Evolutionary conservation across 345 rosid genomes (phyloP), one percentile per base, ranked within the genome.

Genomic region (Luvunga scandens): DNA sequence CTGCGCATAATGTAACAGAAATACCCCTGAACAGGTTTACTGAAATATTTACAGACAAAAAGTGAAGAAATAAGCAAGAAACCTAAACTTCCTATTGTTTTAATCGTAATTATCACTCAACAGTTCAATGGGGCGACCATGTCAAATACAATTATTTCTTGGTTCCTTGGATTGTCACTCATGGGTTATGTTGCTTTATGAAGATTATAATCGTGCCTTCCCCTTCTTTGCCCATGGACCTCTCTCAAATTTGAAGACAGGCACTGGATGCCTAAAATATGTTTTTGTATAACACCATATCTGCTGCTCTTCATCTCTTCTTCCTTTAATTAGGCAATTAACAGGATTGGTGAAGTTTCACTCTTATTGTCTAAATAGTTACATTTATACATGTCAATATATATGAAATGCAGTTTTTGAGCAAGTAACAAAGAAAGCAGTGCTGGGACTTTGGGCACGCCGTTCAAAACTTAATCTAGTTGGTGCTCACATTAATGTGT

Each of bases 401-500:
- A 70, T 67, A 27, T 81, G 77, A 50, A 69, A 73, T 81, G 78
- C 85, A 96, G 98, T 88, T 85, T 96, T 89, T 83, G 99, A 96
- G 84, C 93, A 94, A 92, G 97, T 96, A 81, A 93, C 99, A 7
- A 94, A 92, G 87, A 91, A 92, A 85, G 91, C 98, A 7, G 98
- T 96, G 65, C 87, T 86, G 79, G 99, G 97, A 77, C 81, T 96
- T 69, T 96, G 99, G 99, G 94, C 97, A 18, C 91, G 98, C 65
- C 97, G 98, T 81, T 96, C 98, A 83, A 94, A 79, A 81, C 91
- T 96, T 67, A 87, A 91, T 87, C 86, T 94, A 75, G 97, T 96
- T 81, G 99, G 99, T 81, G 99, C 99, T 79, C 99, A 96, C 84
- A 94, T 96, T 81, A 94, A 96, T 88, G 98, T 94, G 69, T 96